A percentile compares a stretch with the other conserved stretches of the same genome.
Evolutionary conservation across 257 asterid genomes (phyloP).

Genomic region (Nicotiana undulata): DNA sequence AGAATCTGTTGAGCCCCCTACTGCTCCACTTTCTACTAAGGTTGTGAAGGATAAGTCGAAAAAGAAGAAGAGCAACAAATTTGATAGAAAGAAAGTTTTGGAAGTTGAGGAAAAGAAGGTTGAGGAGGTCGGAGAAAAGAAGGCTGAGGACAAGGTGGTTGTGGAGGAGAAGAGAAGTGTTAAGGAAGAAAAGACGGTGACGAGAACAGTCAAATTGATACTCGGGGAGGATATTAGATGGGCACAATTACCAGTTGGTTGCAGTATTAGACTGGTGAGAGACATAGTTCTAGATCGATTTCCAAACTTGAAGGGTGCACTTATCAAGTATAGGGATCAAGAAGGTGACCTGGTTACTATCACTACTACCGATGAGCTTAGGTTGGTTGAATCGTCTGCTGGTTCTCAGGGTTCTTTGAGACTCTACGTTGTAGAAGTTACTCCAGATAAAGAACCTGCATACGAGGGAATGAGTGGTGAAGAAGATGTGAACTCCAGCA

Average conservation of each 20-base stretch:
- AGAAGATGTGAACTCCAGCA: conserved; percentile 27
- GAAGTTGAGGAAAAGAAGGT: conserved; percentile 39
- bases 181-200: conserved; percentile 53
- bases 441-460: conserved; percentile 69
- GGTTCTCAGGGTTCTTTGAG: conserved; percentile 64
- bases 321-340: conserved; percentile 80
- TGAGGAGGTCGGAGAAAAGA: conserved; percentile 43
- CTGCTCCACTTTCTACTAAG: conserved; percentile 22
- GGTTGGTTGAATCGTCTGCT: conserved; percentile 73
- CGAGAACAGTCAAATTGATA: conserved; percentile 63
- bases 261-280: conserved; percentile 59
- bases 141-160: conserved; percentile 58
- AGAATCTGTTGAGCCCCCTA: conserved; percentile 31
- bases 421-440: conserved; percentile 67
- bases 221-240: conserved; percentile 83
- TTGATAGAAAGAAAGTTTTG: conserved; percentile 14
- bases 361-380: conserved; percentile 79
- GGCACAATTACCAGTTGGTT: conserved; percentile 68
- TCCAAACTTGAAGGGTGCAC: conserved; percentile 70
- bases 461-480: conserved; percentile 53
- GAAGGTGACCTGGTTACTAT: conserved; percentile 91
- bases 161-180: conserved; percentile 61
- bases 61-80: conserved; percentile 50
- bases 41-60: conserved; percentile 42
- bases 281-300: conserved; percentile 64